Base-by-base conservation (phyloP, 352 stramenopile genomes). In the Phytophthora idaei region DNA sequence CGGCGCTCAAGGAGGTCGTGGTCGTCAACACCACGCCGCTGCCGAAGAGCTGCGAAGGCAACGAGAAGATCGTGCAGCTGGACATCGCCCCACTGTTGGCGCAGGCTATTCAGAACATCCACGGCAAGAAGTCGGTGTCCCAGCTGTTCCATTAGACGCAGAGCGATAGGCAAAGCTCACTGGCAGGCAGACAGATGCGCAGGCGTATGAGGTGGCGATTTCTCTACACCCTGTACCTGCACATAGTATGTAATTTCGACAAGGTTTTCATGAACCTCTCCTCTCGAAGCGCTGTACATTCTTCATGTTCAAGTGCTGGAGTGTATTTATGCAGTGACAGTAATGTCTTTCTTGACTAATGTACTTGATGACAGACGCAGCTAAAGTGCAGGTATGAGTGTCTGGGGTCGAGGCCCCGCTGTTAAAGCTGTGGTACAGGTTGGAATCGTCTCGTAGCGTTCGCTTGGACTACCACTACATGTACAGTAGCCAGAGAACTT, bases 61-160 rank as follows among this genome's bases (percentile, higher is more conserved):
- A 99, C 80, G 92, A 98, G 39, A 99, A 99, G 83, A 98, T 99
- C 45, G 97, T 98, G 52, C 94, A 99, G 72, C 85, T 99, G 17
- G 98, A 98, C 69, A 98, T 99, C 28, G 97, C 96, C 28, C 97
- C 97, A 47, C 84, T 99, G 2, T 78, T 99, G 32, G 98, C 97
- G 14, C 94, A 99, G 72, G 97, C 98, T n/a, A 99, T 99, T 74
- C 97, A 98, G 81, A 99, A 99, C 81, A 99, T 99, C 78, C 98
- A 99, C 85, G 91, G 97, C 74, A 99, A 99, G 82, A 99, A 99
- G 84, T 99, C 95, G 71, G 98, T 99, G 61, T 99, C 97, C 36
- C 98, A 98, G 74, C 90, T 99, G 31, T 99, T 99, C 83, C 99
- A 99, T 77, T 99, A 98, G 73, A 76, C 46, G 47, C 59, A 56